Conservation (phyloP, 257 asterid genomes). For the Buddleja alternifolia region DNA sequence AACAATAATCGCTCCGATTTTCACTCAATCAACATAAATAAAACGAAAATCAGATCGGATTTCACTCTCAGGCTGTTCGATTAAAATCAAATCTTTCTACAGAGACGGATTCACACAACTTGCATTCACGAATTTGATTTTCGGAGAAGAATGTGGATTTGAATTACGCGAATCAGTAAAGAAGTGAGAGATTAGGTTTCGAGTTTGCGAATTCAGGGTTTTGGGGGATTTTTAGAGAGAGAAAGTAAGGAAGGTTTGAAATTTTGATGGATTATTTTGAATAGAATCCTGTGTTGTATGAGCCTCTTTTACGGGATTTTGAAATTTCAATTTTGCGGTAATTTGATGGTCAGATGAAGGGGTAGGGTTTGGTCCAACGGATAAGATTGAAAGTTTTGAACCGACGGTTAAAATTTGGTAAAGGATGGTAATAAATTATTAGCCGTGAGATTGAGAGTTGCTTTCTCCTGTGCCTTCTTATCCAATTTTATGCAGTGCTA, state of each 20-base stretch:
- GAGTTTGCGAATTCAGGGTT: slow-evolving; percentile 21
- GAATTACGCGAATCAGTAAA: slow-evolving; percentile 7
- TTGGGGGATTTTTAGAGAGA: slow-evolving; percentile 35
- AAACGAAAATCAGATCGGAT: not conserved
- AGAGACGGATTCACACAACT: not conserved
- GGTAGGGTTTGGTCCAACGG: slow-evolving; percentile 44
- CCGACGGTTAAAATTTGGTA: slow-evolving; percentile 3
- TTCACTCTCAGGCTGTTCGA: slow-evolving; percentile 16
- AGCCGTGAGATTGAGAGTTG: slow-evolving; percentile 21
- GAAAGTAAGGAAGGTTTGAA: slow-evolving; percentile 22
- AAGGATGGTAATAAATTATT: not conserved
- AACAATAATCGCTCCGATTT: not conserved
- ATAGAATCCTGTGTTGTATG: slow-evolving; percentile 3
- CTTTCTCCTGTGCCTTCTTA: slow-evolving; percentile 27
- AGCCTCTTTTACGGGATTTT: slow-evolving; percentile 27
- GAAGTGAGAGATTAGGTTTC: slow-evolving; percentile 5
- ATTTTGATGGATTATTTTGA: slow-evolving; percentile 19
- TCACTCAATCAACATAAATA: slow-evolving; percentile 26
- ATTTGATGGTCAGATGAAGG: slow-evolving; percentile 29
- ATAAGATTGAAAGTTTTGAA: slow-evolving; percentile 21
- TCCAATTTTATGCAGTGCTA: slow-evolving; percentile 19
- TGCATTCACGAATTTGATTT: slow-evolving; percentile 12
- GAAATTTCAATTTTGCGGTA: slow-evolving; percentile 34
- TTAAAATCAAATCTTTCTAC: slow-evolving; percentile 22
- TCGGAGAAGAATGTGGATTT: not conserved